Percentiles rank a stretch among this genome's conserved stretches.
These are phyloP conservation scores for Trichothecium roseum DNA, from an alignment of 2,329 filamentous ascomycete genomes.

Conservation along the genomic window DNA sequence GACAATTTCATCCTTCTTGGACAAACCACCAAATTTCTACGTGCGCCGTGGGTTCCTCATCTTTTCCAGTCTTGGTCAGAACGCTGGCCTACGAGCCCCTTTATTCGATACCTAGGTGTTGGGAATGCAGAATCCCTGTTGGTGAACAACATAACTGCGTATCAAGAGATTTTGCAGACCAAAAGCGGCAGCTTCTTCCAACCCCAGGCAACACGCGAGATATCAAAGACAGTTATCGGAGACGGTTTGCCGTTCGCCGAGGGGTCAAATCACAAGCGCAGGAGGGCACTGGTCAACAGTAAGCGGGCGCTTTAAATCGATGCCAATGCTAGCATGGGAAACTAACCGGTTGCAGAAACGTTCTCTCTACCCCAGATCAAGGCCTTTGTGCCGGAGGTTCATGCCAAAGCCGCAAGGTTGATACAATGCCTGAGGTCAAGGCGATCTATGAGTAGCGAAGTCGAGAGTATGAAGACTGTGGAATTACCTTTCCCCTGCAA, in stretches of 20 bases:
- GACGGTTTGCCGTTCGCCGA: constrained; percentile 24
- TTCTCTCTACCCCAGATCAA: constrained; percentile 20
- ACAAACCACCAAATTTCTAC: constrained; percentile 22
- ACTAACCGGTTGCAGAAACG: constrained; percentile 8
- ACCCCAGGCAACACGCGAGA: constrained; percentile 13
- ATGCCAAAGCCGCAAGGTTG: constrained; percentile 21
- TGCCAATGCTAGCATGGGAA: neutral
- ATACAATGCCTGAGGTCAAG: constrained; percentile 9
- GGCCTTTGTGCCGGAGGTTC: constrained; percentile 18
- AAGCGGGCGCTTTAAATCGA: constrained; percentile 1
- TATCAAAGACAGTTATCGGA: constrained; percentile 15
- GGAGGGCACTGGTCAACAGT: constrained; percentile 22
- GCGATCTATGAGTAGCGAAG: constrained; percentile 6
- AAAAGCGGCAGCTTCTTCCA: constrained; percentile 16
- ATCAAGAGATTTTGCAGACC: constrained; percentile 13
- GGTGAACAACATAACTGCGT: constrained; percentile 9
- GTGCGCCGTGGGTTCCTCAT: constrained; percentile 15
- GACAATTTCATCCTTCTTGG: constrained; percentile 28
- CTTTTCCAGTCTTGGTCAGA: constrained; percentile 13
- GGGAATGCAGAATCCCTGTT: constrained; percentile 10
- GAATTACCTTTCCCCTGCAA: too few relatives aligned
- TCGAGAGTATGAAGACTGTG: constrained; percentile 9
- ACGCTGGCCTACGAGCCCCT: constrained; percentile 9
- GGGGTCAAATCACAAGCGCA: constrained; percentile 21
- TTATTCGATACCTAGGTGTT: constrained; percentile 10